phyloP scores from a whole-genome alignment of 495 filamentous ascomycete species.

The Daldinia concentrica region DNA sequence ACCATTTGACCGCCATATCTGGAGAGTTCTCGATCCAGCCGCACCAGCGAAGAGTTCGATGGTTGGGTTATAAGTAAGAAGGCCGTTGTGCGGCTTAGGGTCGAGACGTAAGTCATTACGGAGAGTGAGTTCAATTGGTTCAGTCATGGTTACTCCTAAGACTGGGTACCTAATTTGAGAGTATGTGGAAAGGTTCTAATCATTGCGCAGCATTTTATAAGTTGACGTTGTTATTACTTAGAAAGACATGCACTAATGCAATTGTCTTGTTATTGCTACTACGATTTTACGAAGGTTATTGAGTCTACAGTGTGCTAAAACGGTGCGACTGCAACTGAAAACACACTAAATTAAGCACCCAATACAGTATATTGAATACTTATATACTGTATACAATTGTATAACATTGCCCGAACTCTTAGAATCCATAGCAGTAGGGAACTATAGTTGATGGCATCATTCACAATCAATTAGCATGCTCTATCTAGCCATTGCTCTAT shows the following conservation, averaged over 20 bases:
- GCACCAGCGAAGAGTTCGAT: conserved; percentile 83
- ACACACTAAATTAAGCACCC: background rate
- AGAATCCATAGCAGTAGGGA: background rate
- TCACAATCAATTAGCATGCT: conserved; percentile 32
- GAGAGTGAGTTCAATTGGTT: conserved; percentile 49
- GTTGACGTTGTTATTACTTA: background rate
- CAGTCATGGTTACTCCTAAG: conserved; percentile 40
- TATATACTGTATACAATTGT: background rate
- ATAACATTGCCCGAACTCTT: background rate
- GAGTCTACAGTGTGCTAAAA: conserved; percentile 31
- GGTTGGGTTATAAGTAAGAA: conserved; percentile 78
- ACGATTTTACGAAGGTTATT: conserved; percentile 9
- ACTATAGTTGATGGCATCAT: conserved; percentile 7
- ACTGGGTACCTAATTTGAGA: conserved; percentile 6
- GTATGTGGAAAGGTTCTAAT: conserved; percentile 11
- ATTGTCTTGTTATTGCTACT: conserved; percentile 12
- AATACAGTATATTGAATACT: conserved; percentile 1
- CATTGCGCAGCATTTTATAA: conserved; percentile 25
- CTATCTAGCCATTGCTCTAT: conserved; percentile 34
- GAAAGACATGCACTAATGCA: background rate
- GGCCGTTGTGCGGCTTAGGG: conserved; percentile 47
- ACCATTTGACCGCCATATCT: conserved; percentile 65
- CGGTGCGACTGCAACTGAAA: background rate
- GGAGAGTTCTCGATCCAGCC: conserved; percentile 73
- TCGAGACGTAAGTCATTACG: conserved; percentile 57